A percentile compares a stretch with the other conserved stretches of the same genome.
Conservation (phyloP, 1,139 yeast species). For the Trichomonascaceae sp. region DNA sequence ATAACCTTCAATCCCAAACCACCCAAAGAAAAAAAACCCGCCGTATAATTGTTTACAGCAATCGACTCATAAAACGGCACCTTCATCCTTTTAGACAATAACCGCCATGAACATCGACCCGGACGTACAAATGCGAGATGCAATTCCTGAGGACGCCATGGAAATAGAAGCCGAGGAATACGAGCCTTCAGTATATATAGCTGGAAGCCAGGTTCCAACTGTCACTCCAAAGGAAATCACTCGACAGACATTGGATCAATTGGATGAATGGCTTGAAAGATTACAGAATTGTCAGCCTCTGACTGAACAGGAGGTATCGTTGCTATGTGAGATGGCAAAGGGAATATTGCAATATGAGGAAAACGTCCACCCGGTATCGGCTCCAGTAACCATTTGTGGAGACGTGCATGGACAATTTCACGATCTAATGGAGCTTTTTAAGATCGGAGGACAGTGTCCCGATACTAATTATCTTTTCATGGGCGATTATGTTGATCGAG, state of each 20-base stretch:
- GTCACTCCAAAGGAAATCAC: constrained; percentile 19
- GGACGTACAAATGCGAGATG: constrained; percentile 36
- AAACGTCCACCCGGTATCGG: constrained; percentile 89
- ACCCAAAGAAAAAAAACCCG: not conserved
- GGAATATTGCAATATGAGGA: constrained; percentile 87
- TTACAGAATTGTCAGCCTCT: constrained; percentile 76
- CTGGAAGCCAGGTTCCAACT: constrained; percentile 7
- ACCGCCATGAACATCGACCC: constrained; percentile 34
- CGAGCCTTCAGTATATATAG: constrained; percentile 3
- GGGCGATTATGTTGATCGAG: constrained; percentile 96
- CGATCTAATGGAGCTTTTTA: constrained; percentile 80
- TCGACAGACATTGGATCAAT: constrained; percentile 20
- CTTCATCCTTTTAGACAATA: not conserved
- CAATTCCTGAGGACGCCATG: constrained; percentile 20
- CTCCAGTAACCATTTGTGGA: constrained; percentile 98
- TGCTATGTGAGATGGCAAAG: constrained; percentile 78
- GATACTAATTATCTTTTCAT: constrained; percentile 71
- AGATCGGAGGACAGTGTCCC: constrained; percentile 86
- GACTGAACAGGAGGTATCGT: constrained; percentile 73
- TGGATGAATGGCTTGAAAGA: constrained; percentile 61
- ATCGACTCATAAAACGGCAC: not conserved
- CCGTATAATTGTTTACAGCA: not conserved
- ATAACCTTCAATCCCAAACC: not conserved
- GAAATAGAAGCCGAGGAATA: constrained; percentile 17
- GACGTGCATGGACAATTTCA: constrained; percentile 97